Percentiles rank a stretch among this genome's conserved stretches.
These are phyloP conservation scores for Plasmodium coatneyi DNA, from an alignment of 169 alveolate species.

Conservation along the genomic window DNA sequence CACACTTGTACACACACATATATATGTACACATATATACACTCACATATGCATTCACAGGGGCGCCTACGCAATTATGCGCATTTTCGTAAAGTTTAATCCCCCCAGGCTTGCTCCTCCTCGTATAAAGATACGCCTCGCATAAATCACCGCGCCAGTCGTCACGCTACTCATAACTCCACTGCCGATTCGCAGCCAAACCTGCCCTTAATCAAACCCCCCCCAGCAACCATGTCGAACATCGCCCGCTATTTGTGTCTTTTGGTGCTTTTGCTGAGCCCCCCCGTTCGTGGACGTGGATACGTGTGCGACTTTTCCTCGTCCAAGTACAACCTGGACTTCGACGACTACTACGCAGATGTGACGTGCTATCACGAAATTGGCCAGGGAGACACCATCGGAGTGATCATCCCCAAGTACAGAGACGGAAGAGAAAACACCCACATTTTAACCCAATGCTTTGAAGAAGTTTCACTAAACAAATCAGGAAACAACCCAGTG, in stretches of 20 bases:
- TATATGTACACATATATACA: neutral
- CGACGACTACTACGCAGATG: slow-evolving; percentile 30
- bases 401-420: slow-evolving; percentile 35
- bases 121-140: neutral
- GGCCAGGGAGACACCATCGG: slow-evolving; percentile 52
- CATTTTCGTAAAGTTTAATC: neutral
- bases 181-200: neutral
- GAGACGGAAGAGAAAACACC: slow-evolving; percentile 33
- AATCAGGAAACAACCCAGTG: slow-evolving; percentile 13
- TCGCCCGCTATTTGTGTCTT: slow-evolving; percentile 2
- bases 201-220: neutral
- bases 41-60: neutral
- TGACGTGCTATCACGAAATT: slow-evolving; percentile 43
- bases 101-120: neutral
- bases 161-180: neutral
- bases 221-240: slow-evolving; percentile 9
- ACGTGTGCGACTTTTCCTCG: slow-evolving; percentile 51
- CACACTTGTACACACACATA: neutral
- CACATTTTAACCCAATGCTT: slow-evolving; percentile 36
- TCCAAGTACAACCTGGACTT: slow-evolving; percentile 32
- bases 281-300: slow-evolving; percentile 16
- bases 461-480: slow-evolving; percentile 27
- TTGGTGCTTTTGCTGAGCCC: neutral
- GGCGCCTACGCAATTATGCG: neutral
- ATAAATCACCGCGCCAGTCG: neutral